phyloP scores from a whole-genome alignment of 371 early-diverging fungal genomes.

The Lichtheimia hyalospora region DNA sequence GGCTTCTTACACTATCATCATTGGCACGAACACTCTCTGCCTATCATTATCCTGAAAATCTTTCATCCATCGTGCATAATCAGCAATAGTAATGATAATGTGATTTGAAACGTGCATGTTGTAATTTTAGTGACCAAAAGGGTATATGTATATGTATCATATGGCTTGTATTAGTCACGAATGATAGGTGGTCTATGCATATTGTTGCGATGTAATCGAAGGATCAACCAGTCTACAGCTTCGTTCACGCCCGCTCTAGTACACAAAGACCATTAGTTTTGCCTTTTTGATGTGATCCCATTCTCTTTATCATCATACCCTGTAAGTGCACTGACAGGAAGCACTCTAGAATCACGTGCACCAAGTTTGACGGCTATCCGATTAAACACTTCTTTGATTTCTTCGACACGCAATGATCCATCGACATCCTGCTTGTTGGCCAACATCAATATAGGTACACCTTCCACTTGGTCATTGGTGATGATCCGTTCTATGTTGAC shows the following conservation, averaged over 20 bases:
- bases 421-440: constrained; percentile 92
- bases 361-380: constrained; percentile 82
- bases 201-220: constrained; percentile 80
- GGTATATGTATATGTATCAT: constrained; percentile 7
- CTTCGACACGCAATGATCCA: constrained; percentile 76
- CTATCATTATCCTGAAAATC: too few species aligned
- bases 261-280: not conserved
- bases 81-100: too few species aligned
- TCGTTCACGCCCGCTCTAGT: constrained; percentile 80
- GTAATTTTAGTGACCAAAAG: too few species aligned
- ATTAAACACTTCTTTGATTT: constrained; percentile 91
- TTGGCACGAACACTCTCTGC: not conserved
- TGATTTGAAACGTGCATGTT: too few species aligned
- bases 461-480: constrained; percentile 73
- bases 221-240: constrained; percentile 83
- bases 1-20: too few species aligned
- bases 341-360: constrained; percentile 67
- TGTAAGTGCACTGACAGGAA: constrained; percentile 78
- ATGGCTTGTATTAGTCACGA: constrained; percentile 12
- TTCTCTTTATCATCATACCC: constrained; percentile 58
- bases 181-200: constrained; percentile 76
- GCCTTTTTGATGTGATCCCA: not conserved
- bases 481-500: constrained; percentile 65
- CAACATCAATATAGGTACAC: constrained; percentile 90
- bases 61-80: too few species aligned